These are phyloP conservation scores for Botrytis fragariae DNA, from an alignment of 2,329 filamentous ascomycete species.

Conservation along the genomic window DNA sequence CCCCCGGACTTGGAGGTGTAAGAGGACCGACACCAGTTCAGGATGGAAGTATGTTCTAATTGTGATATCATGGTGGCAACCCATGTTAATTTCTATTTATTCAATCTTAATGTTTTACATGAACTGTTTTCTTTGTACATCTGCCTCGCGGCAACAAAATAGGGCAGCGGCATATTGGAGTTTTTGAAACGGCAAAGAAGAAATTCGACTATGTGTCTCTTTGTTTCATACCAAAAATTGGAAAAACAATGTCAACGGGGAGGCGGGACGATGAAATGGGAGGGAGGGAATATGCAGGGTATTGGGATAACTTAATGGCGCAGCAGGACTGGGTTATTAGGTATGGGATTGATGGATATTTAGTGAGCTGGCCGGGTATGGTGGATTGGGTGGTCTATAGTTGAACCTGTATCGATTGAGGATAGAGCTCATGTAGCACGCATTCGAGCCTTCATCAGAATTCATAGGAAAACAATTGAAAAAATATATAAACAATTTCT, in stretches of 20 bases:
- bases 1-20: constrained; percentile 11
- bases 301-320: constrained; percentile 25
- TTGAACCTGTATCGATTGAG: not conserved
- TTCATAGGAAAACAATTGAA: not conserved
- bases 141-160: constrained; percentile 28
- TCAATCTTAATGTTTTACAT: constrained; percentile 34
- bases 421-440: constrained; percentile 16
- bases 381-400: not conserved
- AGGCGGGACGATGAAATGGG: not conserved
- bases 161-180: constrained; percentile 29
- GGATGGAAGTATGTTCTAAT: constrained; percentile 38
- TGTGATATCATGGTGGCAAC: constrained; percentile 13
- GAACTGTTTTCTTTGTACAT: constrained; percentile 29
- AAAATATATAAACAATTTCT: not conserved
- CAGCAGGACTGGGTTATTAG: constrained; percentile 32
- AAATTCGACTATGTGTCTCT: not conserved
- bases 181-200: constrained; percentile 21
- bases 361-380: not conserved
- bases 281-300: constrained; percentile 19
- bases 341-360: not conserved
- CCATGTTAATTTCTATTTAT: constrained; percentile 24
- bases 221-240: constrained; percentile 10
- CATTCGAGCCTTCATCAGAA: constrained; percentile 15
- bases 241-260: constrained; percentile 6
- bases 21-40: not conserved